A percentile compares a stretch with the other conserved stretches of the same genome.
Conservation (phyloP, 2,329 filamentous ascomycete genomes). For the Fusarium musae region DNA sequence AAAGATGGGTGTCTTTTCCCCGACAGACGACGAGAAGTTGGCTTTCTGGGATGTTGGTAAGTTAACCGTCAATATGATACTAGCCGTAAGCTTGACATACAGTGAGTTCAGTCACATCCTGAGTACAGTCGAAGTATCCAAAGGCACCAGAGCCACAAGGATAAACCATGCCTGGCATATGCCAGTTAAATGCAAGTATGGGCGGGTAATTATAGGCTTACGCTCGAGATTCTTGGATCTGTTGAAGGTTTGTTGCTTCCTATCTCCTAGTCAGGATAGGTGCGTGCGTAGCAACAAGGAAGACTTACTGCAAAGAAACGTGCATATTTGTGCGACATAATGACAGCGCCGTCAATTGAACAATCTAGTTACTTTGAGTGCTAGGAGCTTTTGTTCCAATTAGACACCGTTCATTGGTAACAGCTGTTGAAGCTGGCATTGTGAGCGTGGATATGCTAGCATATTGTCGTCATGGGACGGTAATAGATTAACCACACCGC, state of each 20-base stretch:
- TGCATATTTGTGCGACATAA: neutral
- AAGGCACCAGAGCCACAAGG: conserved; percentile 10
- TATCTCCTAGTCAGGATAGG: neutral
- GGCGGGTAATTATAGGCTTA: neutral
- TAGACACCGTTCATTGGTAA: neutral
- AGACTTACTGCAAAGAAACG: neutral
- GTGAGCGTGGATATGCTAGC: neutral
- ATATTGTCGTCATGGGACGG: neutral
- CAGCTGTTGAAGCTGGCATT: neutral
- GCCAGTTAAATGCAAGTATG: neutral
- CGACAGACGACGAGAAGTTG: neutral
- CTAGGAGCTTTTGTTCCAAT: neutral
- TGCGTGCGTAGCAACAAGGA: rapidly evolving
- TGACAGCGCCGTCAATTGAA: neutral
- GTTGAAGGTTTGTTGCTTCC: conserved; percentile 14
- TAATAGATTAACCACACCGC: neutral
- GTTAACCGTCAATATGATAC: neutral
- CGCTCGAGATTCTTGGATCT: conserved; percentile 9
- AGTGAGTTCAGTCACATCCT: conserved; percentile 6
- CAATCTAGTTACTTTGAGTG: too few relatives aligned
- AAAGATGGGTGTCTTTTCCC: conserved; percentile 5
- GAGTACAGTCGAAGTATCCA: conserved; percentile 2
- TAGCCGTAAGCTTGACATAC: neutral
- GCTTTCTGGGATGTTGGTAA: neutral
- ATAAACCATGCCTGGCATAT: neutral